A percentile compares a stretch with the other conserved stretches of the same genome.
phyloP scores from a whole-genome alignment of 2,329 filamentous ascomycete species.

The Zarea fungicola region DNA sequence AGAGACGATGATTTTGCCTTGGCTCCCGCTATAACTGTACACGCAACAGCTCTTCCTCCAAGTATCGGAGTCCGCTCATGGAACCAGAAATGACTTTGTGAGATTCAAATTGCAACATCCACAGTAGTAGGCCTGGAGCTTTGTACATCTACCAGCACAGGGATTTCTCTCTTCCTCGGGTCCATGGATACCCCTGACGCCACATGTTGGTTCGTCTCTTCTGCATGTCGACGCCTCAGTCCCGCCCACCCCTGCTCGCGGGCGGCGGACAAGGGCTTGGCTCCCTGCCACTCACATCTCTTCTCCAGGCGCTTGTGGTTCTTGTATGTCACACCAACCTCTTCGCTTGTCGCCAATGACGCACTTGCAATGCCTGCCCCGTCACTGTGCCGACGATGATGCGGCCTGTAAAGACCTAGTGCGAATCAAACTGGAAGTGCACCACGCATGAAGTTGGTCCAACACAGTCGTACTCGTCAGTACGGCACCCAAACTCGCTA shows the following conservation, averaged over 20 bases:
- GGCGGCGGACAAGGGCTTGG: neutral
- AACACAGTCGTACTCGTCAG: too few species aligned
- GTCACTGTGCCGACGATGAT: neutral
- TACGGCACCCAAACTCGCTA: too few species aligned
- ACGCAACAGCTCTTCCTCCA: too few species aligned
- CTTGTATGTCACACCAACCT: neutral
- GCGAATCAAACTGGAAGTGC: too few species aligned
- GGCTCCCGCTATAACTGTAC: too few species aligned
- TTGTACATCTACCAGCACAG: neutral
- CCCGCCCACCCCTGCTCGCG: neutral
- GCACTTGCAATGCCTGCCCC: constrained; percentile 1
- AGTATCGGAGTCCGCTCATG: too few species aligned
- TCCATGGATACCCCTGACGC: neutral
- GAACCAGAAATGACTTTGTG: too few species aligned
- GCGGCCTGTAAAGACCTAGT: too few species aligned
- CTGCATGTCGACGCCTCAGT: constrained; percentile 1
- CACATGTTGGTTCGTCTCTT: neutral
- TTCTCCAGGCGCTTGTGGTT: constrained; percentile 2
- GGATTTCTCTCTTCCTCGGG: neutral
- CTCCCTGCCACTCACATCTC: neutral
- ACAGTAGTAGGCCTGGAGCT: too few species aligned
- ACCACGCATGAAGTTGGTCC: too few species aligned
- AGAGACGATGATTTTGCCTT: too few species aligned
- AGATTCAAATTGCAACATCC: too few species aligned
- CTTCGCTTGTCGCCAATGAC: constrained; percentile 11